Evolutionary conservation across 495 filamentous ascomycete species (phyloP).

Genomic region (Xylaria sp.): DNA sequence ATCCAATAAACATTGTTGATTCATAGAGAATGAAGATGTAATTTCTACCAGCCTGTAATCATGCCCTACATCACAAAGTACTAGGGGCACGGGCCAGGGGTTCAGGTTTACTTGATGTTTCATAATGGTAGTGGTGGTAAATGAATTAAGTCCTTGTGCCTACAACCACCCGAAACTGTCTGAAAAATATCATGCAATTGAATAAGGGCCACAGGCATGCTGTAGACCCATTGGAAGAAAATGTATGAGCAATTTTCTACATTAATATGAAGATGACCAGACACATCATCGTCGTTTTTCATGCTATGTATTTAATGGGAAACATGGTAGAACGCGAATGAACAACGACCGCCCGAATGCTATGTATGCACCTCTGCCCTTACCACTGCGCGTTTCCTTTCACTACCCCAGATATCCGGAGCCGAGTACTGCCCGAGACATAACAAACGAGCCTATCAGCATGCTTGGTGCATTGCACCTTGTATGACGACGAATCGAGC

Average conservation of each 20-base stretch:
- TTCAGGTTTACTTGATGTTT: background rate
- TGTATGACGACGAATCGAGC: background rate
- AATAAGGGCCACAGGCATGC: background rate
- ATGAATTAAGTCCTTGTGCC: background rate
- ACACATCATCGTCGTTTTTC: too few relatives aligned
- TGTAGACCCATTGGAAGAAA: too few relatives aligned
- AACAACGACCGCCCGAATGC: background rate
- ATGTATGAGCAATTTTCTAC: too few relatives aligned
- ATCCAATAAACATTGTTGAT: too few relatives aligned
- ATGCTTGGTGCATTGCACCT: background rate
- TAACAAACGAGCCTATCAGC: background rate
- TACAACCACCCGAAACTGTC: background rate
- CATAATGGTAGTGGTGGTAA: background rate
- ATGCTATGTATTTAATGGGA: background rate
- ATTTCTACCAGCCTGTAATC: too few relatives aligned
- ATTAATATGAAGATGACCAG: too few relatives aligned
- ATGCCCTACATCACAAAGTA: background rate
- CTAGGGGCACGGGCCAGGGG: background rate
- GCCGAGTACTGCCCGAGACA: constrained; percentile 25
- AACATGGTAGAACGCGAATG: background rate
- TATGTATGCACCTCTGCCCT: background rate
- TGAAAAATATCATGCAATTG: background rate
- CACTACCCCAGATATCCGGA: background rate
- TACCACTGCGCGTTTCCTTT: background rate
- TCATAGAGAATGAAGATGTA: too few relatives aligned